Base-by-base conservation (phyloP, 1,284 basidiomycete species). In the Crucibulum cyathiforme region DNA sequence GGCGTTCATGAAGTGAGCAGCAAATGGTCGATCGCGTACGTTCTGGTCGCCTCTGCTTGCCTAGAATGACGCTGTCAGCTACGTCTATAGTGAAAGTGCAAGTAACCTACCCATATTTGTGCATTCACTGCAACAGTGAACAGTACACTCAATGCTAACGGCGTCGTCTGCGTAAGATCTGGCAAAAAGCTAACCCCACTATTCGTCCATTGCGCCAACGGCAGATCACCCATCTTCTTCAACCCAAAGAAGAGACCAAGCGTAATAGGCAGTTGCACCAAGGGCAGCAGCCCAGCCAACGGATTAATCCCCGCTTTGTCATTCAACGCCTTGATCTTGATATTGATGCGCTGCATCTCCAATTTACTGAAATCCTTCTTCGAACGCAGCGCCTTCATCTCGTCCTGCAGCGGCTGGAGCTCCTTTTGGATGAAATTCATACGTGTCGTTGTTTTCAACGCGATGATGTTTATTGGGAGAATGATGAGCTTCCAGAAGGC, bases 401-500 rank as follows among this genome's bases (percentile, higher is more conserved):
- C n/a, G 7, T 45, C 19, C 43, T 45, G 43, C 43, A 45, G 15
- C n/a, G n/a, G 43, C 13, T 15, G n/a, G 48, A 49, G 13, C 31
- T 49, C 31, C 48, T 49, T 49, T 31, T 49, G 48, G 17, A 49
- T 24, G 8, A 24, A 15, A n/a, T 15, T 8, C 48, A 49, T 49
- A 31, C 48, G 48, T 31, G 17, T 31, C 7, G 17, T 49, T 8
- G 17, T 19, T 34, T 34, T 17, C 8, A 49, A 31, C 15, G 17
- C 48, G 31, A 34, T 34, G 31, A 49, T 19, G 31, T 49, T 49
- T 7, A 34, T 15, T 19, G 17, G 49, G 46, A 48, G 34, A 36
- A 31, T 24, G 35, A 39, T 48, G 10, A 35, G 57, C 59, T 61
- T 58, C 19, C 57, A 61, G 45, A 61, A 53, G 31, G 54, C 54